A percentile compares a stretch with the other conserved stretches of the same genome.
Evolutionary conservation across 192 early-diverging fungal genomes (phyloP).

Genomic region (Backusella australiensis): DNA sequence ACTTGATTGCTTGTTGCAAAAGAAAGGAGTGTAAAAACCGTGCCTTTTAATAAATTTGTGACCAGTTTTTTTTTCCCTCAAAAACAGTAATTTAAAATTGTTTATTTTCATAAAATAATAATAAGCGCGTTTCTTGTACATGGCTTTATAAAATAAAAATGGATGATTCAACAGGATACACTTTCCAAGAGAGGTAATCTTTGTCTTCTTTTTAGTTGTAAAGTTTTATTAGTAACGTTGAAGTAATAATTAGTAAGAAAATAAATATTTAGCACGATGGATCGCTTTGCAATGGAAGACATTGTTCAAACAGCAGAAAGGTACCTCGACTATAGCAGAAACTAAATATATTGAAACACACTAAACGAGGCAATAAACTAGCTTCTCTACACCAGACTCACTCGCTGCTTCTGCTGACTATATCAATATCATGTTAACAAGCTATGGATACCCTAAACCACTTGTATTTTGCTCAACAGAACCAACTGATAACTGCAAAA

Average conservation of each 20-base stretch:
- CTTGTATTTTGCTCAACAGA: conserved; percentile 29
- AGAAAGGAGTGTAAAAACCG: neutral
- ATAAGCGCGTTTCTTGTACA: neutral
- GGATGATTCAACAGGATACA: neutral
- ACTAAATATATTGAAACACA: neutral
- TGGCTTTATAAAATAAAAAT: neutral
- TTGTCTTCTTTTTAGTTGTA: neutral
- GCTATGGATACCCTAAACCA: conserved; percentile 38
- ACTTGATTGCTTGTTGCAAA: no score
- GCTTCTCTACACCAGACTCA: conserved; percentile 16
- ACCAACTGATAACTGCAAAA: conserved; percentile 22
- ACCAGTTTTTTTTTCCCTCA: neutral
- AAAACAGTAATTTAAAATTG: neutral
- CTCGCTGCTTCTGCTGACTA: conserved; percentile 27
- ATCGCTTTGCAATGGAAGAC: neutral
- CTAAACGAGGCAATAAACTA: neutral
- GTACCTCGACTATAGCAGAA: neutral
- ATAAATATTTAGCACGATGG: neutral
- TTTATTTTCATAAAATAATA: neutral
- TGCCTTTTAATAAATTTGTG: neutral
- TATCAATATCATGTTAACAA: conserved; percentile 33
- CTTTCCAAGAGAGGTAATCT: neutral
- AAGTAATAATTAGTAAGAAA: conserved; percentile 4
- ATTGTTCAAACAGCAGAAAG: neutral
- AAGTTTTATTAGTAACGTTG: conserved; percentile 2